Evolutionary conservation across 768 basidiomycete genomes (phyloP).

Genomic region (Cubamyces lactineus): DNA sequence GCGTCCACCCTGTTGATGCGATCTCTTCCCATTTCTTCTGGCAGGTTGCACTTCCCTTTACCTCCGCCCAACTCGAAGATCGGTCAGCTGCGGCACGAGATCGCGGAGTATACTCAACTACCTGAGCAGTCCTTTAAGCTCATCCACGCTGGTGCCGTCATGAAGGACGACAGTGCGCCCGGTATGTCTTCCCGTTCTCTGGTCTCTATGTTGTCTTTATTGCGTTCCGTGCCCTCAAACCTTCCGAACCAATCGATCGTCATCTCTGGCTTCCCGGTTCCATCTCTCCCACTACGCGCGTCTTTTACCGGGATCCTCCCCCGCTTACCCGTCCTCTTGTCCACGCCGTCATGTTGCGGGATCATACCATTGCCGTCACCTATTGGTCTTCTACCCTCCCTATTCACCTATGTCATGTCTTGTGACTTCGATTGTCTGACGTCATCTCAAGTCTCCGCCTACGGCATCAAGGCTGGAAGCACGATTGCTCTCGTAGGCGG

Average conservation of each 20-base stretch:
- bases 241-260: slow-evolving; percentile 7
- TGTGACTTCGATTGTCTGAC: slow-evolving; percentile 17
- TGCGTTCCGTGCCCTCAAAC: neutral
- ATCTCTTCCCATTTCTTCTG: neutral
- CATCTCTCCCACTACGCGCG: slow-evolving; percentile 1
- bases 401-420: slow-evolving; percentile 3
- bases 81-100: slow-evolving; percentile 54
- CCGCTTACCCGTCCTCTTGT: slow-evolving; percentile 1
- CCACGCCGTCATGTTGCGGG: slow-evolving; percentile 8
- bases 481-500: slow-evolving; percentile 72
- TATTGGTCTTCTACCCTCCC: slow-evolving; percentile 11
- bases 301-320: slow-evolving; percentile 1
- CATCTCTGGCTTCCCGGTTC: neutral
- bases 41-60: slow-evolving; percentile 53
- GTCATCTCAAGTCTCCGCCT: slow-evolving; percentile 62
- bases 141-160: slow-evolving; percentile 87
- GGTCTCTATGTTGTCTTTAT: slow-evolving; percentile 1
- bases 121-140: slow-evolving; percentile 76
- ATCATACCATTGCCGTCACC: slow-evolving; percentile 23
- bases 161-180: slow-evolving; percentile 78
- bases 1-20: neutral
- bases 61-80: slow-evolving; percentile 65
- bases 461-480: slow-evolving; percentile 69
- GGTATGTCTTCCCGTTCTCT: slow-evolving; percentile 44
- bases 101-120: slow-evolving; percentile 79